Base-by-base conservation (phyloP, 305 asterid genomes). In the Rubia peregrina region DNA sequence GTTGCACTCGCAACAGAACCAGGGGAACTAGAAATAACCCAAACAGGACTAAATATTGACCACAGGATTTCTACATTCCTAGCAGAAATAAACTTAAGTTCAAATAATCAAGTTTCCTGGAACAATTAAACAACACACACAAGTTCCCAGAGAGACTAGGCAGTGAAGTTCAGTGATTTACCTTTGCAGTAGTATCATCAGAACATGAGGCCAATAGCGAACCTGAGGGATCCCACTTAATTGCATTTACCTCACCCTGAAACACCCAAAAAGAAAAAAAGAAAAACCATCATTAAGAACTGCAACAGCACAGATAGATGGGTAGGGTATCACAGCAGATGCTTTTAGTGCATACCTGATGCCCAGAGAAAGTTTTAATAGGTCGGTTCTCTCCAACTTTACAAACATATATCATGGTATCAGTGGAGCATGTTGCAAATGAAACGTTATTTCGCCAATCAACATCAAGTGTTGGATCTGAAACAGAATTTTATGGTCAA, bases 151-250 rank as follows among this genome's bases (percentile, higher is more conserved):
- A 6, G 46, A 42, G 33, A 22, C 19, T 4, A 17, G 61, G 59
- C n/a, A 51, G 61, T 62, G 11, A 33, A 44, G 60, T 30, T 1
- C n/a, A 71, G 11, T 30, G 55, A 71, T 61, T 53, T 51, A 93
- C 98, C 96, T 93, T 91, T 24, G 97, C 95, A 1, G 98, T 90
- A 74, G 85, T 82, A 84, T 93, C 98, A 69, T 91, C 97, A 70
- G 98, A 91, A 85, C 98, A 91, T 30, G 98, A 91, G 4, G 98
- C 98, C 80, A 93, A 83, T 73, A 91, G 85, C 43, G 89, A 55
- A 65, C 96, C 95, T 33, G 96, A 73, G 17, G 97, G 98, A 76
- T 93, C 97, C 98, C 98, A 93, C 90, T 91, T 93, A 81, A 93
- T 91, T 74, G 96, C 97, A 83, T 93, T 93, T 71, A 93, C 97